Base-by-base conservation (phyloP, 805 yeast genomes). In the Wickerhamiella sorbophila region DNA sequence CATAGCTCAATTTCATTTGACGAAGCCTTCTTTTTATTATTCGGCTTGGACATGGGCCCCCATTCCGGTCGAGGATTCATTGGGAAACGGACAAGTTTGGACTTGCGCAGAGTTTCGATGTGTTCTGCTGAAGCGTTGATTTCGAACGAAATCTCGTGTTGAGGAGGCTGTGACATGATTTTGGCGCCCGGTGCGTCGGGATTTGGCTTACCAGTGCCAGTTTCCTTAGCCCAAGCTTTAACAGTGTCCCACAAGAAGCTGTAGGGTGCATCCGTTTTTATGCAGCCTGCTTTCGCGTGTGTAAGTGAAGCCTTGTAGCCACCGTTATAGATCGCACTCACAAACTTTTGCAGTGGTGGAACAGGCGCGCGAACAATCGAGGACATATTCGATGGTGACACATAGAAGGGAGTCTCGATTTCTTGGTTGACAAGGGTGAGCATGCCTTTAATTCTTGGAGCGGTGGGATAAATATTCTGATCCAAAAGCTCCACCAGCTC, bases 221-320 rank as follows among this genome's bases (percentile, higher is more conserved):
- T 64, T 10, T 68, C 63, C 26, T 45, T 37, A 18, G 71, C 64
- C 76, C 87, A 84, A 48, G 74, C 72, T 44, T 75, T 71, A 57
- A 77, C 71, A 14, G 87, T 65, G 45, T 74, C 74, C 79, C 95
- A 79, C 29, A 88, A 66, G 22, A 73, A 73, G 35, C 71, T 75
- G 79, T 83, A 82, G 4, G 94, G 84, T 0, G 97, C 97, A 55
- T 84, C 66, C 1, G 97, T 91, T 67, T 91, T 91, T 48, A 91
- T 65, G 31, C 86, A 77, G 31, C 87, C 82, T 26, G 86, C 78
- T 50, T 75, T 72, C 3, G 95, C 94, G 60, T 91, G 99, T 1
- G 97, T 83, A 44, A 85, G 66, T 1, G 95, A 83, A 3, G 83
- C 85, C 14, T 72, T 64, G 59, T 75, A 84, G 1, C 95, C 96